phyloP scores from a whole-genome alignment of 768 basidiomycete genomes.

The Lepiota brunneoincarnata region DNA sequence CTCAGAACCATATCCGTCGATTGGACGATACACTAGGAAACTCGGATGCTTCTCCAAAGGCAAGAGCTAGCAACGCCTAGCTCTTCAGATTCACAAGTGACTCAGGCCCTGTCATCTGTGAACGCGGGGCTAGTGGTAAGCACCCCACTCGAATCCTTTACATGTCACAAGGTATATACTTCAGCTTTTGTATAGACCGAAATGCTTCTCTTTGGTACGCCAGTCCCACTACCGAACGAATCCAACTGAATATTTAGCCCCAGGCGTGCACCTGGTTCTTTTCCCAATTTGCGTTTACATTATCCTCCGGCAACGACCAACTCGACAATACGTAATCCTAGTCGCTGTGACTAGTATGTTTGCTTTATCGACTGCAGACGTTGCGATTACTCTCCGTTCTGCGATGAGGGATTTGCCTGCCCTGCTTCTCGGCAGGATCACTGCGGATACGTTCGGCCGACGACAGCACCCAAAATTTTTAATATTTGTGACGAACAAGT shows the following conservation, averaged over 20 bases:
- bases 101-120: too few relatives aligned
- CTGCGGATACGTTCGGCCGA: not conserved
- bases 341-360: conserved; percentile 12
- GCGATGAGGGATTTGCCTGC: not conserved
- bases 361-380: conserved; percentile 10
- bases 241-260: not conserved
- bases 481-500: conserved; percentile 14
- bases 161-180: too few relatives aligned
- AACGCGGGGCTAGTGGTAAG: too few relatives aligned
- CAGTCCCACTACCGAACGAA: too few relatives aligned
- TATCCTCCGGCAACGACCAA: conserved; percentile 10
- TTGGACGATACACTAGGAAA: too few relatives aligned
- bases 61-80: too few relatives aligned
- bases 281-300: conserved; percentile 24
- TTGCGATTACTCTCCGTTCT: not conserved
- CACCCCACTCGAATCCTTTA: too few relatives aligned
- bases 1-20: too few relatives aligned
- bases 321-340: conserved; percentile 10
- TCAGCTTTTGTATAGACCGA: too few relatives aligned
- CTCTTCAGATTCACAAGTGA: too few relatives aligned
- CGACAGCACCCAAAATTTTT: conserved; percentile 9
- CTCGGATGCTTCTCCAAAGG: too few relatives aligned
- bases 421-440: not conserved
- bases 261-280: conserved; percentile 29
- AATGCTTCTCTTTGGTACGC: too few relatives aligned